Percentiles rank a stretch among this genome's conserved stretches.
Conservation (phyloP, 2,329 filamentous ascomycete genomes). For the Talaromyces sp. region DNA sequence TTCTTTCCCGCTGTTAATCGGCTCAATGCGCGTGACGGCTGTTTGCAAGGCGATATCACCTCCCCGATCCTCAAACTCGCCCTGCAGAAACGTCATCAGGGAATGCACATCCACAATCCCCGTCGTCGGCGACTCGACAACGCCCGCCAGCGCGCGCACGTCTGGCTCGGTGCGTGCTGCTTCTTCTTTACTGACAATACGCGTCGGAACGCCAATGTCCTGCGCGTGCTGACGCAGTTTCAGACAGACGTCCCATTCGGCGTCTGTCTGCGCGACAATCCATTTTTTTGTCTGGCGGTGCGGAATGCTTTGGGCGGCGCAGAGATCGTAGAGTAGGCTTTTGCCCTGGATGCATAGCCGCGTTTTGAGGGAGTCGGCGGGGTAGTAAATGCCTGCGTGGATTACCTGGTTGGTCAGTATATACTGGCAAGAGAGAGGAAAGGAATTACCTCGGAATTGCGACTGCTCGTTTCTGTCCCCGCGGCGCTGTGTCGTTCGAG, state of each 20-base stretch:
- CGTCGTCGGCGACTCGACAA: slow-evolving; percentile 78
- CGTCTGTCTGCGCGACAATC: slow-evolving; percentile 80
- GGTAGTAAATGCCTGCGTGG: slow-evolving; percentile 92
- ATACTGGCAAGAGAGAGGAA: too few relatives aligned
- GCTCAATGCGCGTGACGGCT: slow-evolving; percentile 56
- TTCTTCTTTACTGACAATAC: slow-evolving; percentile 62
- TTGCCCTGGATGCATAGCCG: slow-evolving; percentile 74
- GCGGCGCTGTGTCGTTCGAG: slow-evolving; percentile 72
- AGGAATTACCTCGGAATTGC: slow-evolving; percentile 70
- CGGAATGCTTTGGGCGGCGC: slow-evolving; percentile 60
- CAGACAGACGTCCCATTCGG: slow-evolving; percentile 58
- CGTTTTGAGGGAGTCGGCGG: slow-evolving; percentile 70
- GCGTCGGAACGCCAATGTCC: slow-evolving; percentile 60
- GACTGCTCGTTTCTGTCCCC: slow-evolving; percentile 81
- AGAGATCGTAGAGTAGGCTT: slow-evolving; percentile 72
- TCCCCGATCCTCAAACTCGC: slow-evolving; percentile 69
- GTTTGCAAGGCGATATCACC: slow-evolving; percentile 69
- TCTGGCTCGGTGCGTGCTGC: slow-evolving; percentile 64
- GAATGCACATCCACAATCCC: slow-evolving; percentile 87
- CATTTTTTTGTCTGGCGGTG: slow-evolving; percentile 81
- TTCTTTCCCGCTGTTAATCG: slow-evolving; percentile 45
- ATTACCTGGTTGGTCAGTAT: slow-evolving; percentile 59
- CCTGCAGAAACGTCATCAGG: slow-evolving; percentile 75
- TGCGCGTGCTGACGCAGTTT: slow-evolving; percentile 51
- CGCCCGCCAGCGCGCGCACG: slow-evolving; percentile 65